Evolutionary conservation across 257 asterid genomes (phyloP).

Genomic region (Ophiorrhiza pumila): DNA sequence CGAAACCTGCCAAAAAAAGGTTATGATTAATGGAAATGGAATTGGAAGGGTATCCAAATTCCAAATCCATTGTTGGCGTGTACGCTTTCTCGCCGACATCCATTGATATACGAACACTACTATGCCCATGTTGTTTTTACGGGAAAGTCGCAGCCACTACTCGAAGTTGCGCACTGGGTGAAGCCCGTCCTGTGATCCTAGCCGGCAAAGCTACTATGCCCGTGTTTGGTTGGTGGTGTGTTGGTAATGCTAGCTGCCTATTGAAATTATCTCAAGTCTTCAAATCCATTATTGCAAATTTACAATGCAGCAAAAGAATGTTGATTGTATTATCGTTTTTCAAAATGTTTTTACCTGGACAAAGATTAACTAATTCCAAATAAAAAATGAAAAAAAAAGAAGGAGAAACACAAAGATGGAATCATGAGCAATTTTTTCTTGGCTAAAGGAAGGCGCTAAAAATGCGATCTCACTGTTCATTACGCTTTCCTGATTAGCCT

Average conservation of each 20-base stretch:
- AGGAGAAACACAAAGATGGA: too few relatives aligned
- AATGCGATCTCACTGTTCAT: too few relatives aligned
- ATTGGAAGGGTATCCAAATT: background rate
- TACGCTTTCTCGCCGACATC: too few relatives aligned
- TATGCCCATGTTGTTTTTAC: conserved; percentile 1
- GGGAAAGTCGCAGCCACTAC: too few relatives aligned
- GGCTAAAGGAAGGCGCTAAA: too few relatives aligned
- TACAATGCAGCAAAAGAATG: conserved; percentile 11
- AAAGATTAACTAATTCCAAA: background rate
- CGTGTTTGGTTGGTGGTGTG: conserved; percentile 6
- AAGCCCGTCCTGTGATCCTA: too few relatives aligned
- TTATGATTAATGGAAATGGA: background rate
- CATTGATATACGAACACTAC: too few relatives aligned
- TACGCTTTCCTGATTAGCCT: too few relatives aligned
- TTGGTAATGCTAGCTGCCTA: background rate
- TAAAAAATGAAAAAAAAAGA: background rate
- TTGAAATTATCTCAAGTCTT: background rate
- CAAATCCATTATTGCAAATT: background rate
- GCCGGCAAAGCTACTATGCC: background rate
- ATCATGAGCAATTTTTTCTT: too few relatives aligned
- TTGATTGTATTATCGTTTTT: background rate
- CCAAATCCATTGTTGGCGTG: background rate
- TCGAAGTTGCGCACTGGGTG: too few relatives aligned
- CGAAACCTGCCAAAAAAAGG: conserved; percentile 2
- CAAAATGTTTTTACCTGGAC: background rate